Percentiles rank a stretch among this genome's conserved stretches.
Evolutionary conservation across 108 stramenopile genomes (phyloP).

Genomic region (Skeletonema tropicum): DNA sequence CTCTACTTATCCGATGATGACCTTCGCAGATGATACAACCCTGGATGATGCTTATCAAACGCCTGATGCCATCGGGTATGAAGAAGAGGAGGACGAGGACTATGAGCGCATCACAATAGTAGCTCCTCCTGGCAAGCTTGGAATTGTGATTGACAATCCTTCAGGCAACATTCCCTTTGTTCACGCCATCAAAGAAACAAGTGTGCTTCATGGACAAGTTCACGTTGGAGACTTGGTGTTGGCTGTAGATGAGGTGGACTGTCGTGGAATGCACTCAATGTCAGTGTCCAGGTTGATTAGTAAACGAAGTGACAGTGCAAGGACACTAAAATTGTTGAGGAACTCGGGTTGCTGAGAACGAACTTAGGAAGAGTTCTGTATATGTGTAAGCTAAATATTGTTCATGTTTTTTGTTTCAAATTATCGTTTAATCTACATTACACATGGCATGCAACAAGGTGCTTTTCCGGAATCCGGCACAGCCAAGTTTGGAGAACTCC

Average conservation of each 20-base stretch:
- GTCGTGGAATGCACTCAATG: constrained; percentile 79
- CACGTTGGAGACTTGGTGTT: constrained; percentile 76
- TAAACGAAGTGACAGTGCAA: constrained; percentile 35
- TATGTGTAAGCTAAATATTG: neutral
- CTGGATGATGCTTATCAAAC: constrained; percentile 47
- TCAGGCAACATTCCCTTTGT: constrained; percentile 76
- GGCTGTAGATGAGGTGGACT: constrained; percentile 84
- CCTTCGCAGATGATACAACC: constrained; percentile 42
- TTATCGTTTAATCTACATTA: neutral
- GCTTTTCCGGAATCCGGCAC: neutral
- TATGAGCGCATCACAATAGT: constrained; percentile 42
- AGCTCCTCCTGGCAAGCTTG: constrained; percentile 71
- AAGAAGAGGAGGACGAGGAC: constrained; percentile 19
- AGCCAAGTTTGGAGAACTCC: neutral
- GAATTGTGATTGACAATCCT: constrained; percentile 89
- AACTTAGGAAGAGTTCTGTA: neutral
- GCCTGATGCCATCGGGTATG: neutral
- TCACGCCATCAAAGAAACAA: constrained; percentile 84
- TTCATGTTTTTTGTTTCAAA: neutral
- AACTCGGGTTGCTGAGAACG: neutral
- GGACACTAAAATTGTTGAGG: constrained; percentile 28
- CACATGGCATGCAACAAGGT: constrained; percentile 1
- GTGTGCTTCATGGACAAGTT: constrained; percentile 70
- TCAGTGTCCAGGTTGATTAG: constrained; percentile 78
- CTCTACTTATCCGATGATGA: constrained; percentile 22